Percentiles rank a stretch among this genome's conserved stretches.
These are phyloP conservation scores for Cystobasidiaceae sp. DNA, from an alignment of 1,284 basidiomycete genomes.

Conservation along the genomic window DNA sequence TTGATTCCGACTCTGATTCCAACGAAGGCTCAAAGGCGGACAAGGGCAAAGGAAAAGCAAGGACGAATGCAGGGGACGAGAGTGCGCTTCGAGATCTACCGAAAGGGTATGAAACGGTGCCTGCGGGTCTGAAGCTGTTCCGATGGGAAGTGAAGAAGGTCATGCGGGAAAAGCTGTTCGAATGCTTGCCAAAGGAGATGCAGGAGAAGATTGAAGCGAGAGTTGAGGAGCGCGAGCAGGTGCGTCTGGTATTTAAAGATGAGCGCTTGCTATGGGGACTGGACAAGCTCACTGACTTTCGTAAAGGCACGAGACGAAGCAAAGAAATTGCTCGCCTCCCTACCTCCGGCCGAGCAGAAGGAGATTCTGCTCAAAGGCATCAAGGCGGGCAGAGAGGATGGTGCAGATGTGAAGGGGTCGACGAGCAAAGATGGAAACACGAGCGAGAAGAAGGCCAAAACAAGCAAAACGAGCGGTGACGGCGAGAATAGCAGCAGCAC, in stretches of 20 bases:
- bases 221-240: slow-evolving; percentile 28
- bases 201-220: slow-evolving; percentile 27
- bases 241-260: neutral
- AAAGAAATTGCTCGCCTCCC: slow-evolving; percentile 7
- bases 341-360: slow-evolving; percentile 14
- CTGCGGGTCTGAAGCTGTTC: slow-evolving; percentile 61
- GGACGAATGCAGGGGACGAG: neutral
- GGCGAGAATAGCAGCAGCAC: slow-evolving; percentile 6
- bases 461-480: slow-evolving; percentile 23
- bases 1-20: neutral
- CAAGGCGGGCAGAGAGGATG: neutral
- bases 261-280: neutral
- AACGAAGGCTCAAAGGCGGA: slow-evolving; percentile 43
- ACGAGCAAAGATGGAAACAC: neutral
- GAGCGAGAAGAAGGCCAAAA: slow-evolving; percentile 32
- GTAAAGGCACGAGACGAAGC: slow-evolving; percentile 27
- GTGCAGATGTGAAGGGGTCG: neutral
- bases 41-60: neutral
- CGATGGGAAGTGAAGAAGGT: slow-evolving; percentile 71
- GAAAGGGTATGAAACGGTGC: slow-evolving; percentile 17
- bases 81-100: neutral
- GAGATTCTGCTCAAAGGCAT: slow-evolving; percentile 19
- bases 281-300: neutral
- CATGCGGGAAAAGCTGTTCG: slow-evolving; percentile 9
- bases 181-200: slow-evolving; percentile 32